Evolutionary conservation across 768 basidiomycete species (phyloP).

Genomic region (Phylloporus arenicola): DNA sequence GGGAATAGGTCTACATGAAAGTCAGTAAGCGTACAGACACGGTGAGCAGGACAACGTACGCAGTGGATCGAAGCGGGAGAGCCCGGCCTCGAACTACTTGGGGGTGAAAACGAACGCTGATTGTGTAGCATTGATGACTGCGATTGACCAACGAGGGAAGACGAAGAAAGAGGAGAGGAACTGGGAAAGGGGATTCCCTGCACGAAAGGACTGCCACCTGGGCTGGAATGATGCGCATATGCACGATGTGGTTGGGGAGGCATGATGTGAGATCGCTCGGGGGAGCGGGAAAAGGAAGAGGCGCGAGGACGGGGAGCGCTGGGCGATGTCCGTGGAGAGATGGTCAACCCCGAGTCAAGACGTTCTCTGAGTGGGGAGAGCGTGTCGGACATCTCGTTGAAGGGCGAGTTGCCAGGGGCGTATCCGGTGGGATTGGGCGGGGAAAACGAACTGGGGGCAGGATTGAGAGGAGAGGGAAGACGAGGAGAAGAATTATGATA

Average conservation of each 20-base stretch:
- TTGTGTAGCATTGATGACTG: not conserved
- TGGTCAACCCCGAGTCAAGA: not conserved
- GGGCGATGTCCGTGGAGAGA: slow-evolving; percentile 3
- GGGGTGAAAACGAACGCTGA: slow-evolving; percentile 5
- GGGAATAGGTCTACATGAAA: not conserved
- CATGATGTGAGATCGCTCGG: slow-evolving; percentile 10
- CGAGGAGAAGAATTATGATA: slow-evolving; percentile 12
- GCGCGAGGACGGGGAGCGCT: not conserved
- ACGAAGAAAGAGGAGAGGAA: slow-evolving; percentile 9
- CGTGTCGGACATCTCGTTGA: slow-evolving; percentile 11
- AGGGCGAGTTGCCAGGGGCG: slow-evolving; percentile 7
- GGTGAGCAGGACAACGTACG: slow-evolving; percentile 5
- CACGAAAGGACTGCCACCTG: slow-evolving; percentile 3
- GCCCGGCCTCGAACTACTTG: not conserved
- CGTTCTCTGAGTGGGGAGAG: slow-evolving; percentile 18
- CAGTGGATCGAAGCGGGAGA: slow-evolving; percentile 10
- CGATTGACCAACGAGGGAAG: slow-evolving; percentile 6
- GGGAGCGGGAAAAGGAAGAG: slow-evolving; percentile 14
- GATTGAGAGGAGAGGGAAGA: slow-evolving; percentile 24
- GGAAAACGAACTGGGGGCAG: slow-evolving; percentile 9
- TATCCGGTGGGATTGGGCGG: not conserved
- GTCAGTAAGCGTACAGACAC: not conserved
- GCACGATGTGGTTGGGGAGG: slow-evolving; percentile 2
- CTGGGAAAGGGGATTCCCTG: slow-evolving; percentile 12
- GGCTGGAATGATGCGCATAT: slow-evolving; percentile 9